A percentile compares a stretch with the other conserved stretches of the same genome.
These are phyloP conservation scores for Sedum album DNA, from an alignment of 164 flowering plant species.

Conservation along the genomic window DNA sequence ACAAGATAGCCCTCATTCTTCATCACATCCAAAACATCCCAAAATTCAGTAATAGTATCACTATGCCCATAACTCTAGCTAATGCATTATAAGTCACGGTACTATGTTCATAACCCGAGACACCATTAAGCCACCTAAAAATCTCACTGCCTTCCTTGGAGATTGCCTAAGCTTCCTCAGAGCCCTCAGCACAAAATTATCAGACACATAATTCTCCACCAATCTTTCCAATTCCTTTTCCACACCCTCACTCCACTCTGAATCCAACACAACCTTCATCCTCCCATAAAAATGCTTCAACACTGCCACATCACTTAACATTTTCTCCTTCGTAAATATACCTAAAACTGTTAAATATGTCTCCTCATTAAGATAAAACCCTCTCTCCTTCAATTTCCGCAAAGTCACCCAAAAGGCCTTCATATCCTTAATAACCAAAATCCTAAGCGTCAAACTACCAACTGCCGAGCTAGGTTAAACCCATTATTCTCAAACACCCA, in stretches of 20 bases:
- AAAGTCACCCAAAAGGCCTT: slow-evolving; percentile 55
- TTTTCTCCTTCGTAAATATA: slow-evolving; percentile 29
- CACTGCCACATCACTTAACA: slow-evolving; percentile 39
- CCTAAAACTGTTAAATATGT: slow-evolving; percentile 35
- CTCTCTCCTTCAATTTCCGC: slow-evolving; percentile 52
- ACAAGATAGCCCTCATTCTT: slow-evolving; percentile 52
- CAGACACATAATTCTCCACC: slow-evolving; percentile 40
- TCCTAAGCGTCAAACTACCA: slow-evolving; percentile 51
- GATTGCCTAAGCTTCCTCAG: slow-evolving; percentile 13
- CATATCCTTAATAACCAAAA: slow-evolving; percentile 39
- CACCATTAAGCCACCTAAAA: slow-evolving; percentile 52
- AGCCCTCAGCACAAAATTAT: neutral
- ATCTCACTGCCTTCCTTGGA: slow-evolving; percentile 52
- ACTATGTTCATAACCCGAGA: slow-evolving; percentile 39
- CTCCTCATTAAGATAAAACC: slow-evolving; percentile 48
- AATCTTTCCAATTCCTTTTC: slow-evolving; percentile 41
- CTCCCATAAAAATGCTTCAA: slow-evolving; percentile 34
- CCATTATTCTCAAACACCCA: slow-evolving; percentile 43
- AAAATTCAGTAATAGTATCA: slow-evolving; percentile 38
- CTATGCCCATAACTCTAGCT: slow-evolving; percentile 41
- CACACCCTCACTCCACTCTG: slow-evolving; percentile 47
- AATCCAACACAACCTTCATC: slow-evolving; percentile 27
- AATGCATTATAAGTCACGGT: slow-evolving; percentile 66
- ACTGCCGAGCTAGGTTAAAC: slow-evolving; percentile 37
- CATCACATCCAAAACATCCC: slow-evolving; percentile 66